Evolutionary conservation across 352 stramenopile species (phyloP).

Genomic region (Thraustochytrium aureum): DNA sequence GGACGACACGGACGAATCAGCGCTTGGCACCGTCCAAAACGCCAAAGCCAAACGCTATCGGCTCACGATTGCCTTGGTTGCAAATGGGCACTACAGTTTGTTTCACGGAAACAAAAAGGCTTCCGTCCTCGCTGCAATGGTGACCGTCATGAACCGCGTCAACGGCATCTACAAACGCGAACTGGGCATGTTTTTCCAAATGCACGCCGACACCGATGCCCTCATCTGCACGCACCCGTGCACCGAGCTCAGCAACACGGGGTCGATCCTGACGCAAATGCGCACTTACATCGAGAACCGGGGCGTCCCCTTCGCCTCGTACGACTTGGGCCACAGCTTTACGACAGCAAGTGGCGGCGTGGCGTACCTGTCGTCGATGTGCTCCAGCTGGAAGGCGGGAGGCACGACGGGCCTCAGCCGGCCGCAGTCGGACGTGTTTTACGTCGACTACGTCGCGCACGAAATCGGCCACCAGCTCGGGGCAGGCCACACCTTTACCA

Average conservation of each 20-base stretch:
- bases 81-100: neutral
- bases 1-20: neutral
- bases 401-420: neutral
- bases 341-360: slow-evolving; percentile 15
- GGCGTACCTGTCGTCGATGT: neutral
- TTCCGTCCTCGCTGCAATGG: neutral
- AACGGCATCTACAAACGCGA: slow-evolving; percentile 39
- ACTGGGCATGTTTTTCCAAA: slow-evolving; percentile 25
- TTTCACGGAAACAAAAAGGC: neutral
- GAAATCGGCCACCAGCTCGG: slow-evolving; percentile 28
- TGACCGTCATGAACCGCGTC: neutral
- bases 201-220: slow-evolving; percentile 1
- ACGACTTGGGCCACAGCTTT: slow-evolving; percentile 3
- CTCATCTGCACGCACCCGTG: slow-evolving; percentile 13
- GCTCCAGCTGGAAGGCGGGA: neutral
- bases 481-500: neutral
- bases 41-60: neutral
- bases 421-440: slow-evolving; percentile 13
- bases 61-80: neutral
- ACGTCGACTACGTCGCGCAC: slow-evolving; percentile 22
- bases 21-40: neutral
- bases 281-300: neutral
- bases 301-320: neutral
- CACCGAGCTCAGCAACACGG: neutral
- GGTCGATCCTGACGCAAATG: neutral